These are phyloP conservation scores for Phyllachora maydis DNA, from an alignment of 2,329 filamentous ascomycete genomes.

Conservation along the genomic window DNA sequence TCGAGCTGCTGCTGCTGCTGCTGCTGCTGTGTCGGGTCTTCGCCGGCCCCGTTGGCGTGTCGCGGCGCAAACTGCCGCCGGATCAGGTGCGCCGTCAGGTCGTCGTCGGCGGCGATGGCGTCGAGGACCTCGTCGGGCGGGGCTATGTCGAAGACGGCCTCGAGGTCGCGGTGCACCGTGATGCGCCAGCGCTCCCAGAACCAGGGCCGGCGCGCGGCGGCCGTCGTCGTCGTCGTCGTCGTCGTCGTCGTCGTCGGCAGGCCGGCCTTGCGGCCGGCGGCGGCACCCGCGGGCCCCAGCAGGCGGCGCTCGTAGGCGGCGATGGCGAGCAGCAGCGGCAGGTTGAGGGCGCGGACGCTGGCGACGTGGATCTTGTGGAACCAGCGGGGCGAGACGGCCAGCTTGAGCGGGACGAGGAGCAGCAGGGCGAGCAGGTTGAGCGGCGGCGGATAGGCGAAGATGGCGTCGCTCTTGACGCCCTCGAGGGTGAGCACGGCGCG, in stretches of 20 bases:
- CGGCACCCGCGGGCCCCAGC: constrained; percentile 13
- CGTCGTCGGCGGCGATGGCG: constrained; percentile 37
- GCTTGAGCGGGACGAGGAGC: constrained; percentile 56
- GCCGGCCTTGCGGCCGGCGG: too few relatives aligned
- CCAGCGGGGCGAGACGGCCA: constrained; percentile 60
- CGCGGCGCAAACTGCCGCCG: constrained; percentile 31
- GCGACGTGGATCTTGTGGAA: constrained; percentile 81
- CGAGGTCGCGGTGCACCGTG: constrained; percentile 50
- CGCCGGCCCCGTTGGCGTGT: constrained; percentile 13
- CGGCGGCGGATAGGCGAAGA: constrained; percentile 66
- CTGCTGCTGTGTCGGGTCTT: constrained; percentile 1
- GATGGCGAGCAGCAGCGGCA: constrained; percentile 53
- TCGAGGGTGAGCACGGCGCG: constrained; percentile 66
- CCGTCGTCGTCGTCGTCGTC: constrained; percentile 8
- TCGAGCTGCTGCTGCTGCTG: constrained; percentile 2
- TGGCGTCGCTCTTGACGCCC: constrained; percentile 66
- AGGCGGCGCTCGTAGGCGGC: constrained; percentile 48
- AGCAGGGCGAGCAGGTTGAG: constrained; percentile 66
- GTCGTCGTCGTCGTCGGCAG: constrained; percentile 7
- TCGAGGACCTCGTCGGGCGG: constrained; percentile 39
- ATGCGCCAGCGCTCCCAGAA: constrained; percentile 52
- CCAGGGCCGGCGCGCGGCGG: constrained; percentile 8
- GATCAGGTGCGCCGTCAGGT: constrained; percentile 35
- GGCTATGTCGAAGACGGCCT: constrained; percentile 51
- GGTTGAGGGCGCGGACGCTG: constrained; percentile 52